phyloP scores from a whole-genome alignment of 805 yeast species.

The Brettanomyces bruxellensis region DNA sequence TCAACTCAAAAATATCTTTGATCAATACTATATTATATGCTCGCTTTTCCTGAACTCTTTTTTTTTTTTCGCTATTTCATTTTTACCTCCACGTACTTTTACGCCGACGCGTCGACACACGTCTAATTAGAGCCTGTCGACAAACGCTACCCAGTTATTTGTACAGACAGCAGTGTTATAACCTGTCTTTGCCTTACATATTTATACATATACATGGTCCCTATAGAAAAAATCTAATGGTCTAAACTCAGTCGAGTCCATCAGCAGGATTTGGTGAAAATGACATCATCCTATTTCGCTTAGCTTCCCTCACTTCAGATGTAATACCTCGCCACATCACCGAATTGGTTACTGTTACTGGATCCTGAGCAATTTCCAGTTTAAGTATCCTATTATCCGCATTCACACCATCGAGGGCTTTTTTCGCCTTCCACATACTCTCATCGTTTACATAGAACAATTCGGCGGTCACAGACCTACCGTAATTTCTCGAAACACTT shows the following conservation, averaged over 20 bases:
- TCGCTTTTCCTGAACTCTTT: too few species aligned
- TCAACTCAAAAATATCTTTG: too few species aligned
- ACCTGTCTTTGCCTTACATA: too few species aligned
- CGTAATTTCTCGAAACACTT: neutral
- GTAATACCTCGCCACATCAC: conserved; percentile 6
- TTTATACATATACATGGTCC: neutral
- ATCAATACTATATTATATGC: too few species aligned
- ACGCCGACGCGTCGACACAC: too few species aligned
- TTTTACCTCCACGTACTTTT: too few species aligned
- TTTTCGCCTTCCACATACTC: conserved; percentile 3
- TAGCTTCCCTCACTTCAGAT: conserved; percentile 4
- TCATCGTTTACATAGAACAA: conserved; percentile 9
- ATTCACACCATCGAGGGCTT: conserved; percentile 4
- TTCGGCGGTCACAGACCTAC: conserved; percentile 11
- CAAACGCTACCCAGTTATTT: too few species aligned
- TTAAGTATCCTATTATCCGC: conserved; percentile 11
- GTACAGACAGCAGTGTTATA: too few species aligned
- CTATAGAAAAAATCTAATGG: neutral
- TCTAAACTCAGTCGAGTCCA: too few species aligned
- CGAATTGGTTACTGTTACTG: conserved; percentile 6
- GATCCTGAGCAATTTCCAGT: conserved; percentile 5
- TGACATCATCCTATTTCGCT: neutral
- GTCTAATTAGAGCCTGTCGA: too few species aligned
- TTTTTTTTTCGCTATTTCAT: too few species aligned
- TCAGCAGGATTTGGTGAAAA: too few species aligned